Evolutionary conservation across 2,329 filamentous ascomycete genomes (phyloP), one percentile per base, ranked within the genome.

Genomic region (Fusarium citri): DNA sequence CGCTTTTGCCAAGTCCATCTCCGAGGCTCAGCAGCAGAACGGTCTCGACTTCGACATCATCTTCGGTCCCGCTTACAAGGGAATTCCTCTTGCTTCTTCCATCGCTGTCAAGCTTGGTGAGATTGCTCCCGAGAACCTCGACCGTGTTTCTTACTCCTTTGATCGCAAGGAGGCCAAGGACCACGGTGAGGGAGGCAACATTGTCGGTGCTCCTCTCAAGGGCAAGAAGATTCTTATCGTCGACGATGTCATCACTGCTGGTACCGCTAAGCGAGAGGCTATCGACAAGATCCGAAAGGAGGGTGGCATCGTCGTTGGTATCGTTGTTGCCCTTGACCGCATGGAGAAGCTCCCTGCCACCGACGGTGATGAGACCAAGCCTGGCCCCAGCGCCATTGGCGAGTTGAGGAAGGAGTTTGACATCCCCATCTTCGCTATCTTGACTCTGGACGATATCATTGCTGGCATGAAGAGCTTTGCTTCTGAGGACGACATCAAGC

Each of bases 81-180:
- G 96, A 46, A 97, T 98, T 71, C 94, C 94, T 2, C 88, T 98
- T n/a, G 92, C 92, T 46, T 90, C 92, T 18, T 87, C 92, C 5
- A 91, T 94, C 18, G 87, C 91, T 40, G 88, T 92, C 78, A 92
- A 94, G 79, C 88, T 98, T 15, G 88, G 89, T 55, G 87, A 90
- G 75, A 82, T 94, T 14, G 89, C 93, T 68, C 83, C 87, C 20
- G 81, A 83, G 53, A 88, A 85, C 66, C 96, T 92, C 81, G 88
- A 88, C 59, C 82, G 86, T 45, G 85, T 92, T 60, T 93, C 91
- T 77, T 98, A 97, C 83, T 91, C 90, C 34, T 98, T 97, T 83
- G 97, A 98, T 83, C 89, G 96, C 77, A 98, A 98, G 83, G 96
- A 98, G 83, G 92, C 91, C 76, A 98, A 98, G 85, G 92, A 94